Conservation (phyloP, 129 eudicot genomes). For the Flaveria bidentis region DNA sequence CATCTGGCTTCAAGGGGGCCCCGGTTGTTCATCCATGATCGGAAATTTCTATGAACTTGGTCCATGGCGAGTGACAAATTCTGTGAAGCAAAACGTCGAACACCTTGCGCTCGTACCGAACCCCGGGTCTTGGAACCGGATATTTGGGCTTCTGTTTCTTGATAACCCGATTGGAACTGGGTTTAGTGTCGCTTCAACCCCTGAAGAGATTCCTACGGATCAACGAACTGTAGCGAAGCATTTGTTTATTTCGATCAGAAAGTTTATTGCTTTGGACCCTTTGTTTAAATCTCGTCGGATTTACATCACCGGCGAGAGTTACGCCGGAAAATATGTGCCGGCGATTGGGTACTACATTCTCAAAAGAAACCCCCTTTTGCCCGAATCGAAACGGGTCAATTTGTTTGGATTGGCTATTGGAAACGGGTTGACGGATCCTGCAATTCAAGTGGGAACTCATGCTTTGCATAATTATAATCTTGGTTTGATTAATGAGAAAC, state of each 20-base stretch:
- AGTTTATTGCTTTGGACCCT: conserved; percentile 51
- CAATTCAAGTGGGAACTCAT: conserved; percentile 70
- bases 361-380: conserved; percentile 48
- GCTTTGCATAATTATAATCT: conserved; percentile 60
- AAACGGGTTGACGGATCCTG: conserved; percentile 79
- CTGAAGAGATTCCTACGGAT: conserved; percentile 66
- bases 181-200: conserved; percentile 68
- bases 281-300: conserved; percentile 59
- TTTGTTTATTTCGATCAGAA: conserved; percentile 53
- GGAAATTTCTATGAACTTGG: conserved; percentile 85
- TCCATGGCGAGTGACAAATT: conserved; percentile 61
- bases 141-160: conserved; percentile 73
- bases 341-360: conserved; percentile 70
- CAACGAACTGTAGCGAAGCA: conserved; percentile 67
- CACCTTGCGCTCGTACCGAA: conserved; percentile 49
- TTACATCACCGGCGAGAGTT: conserved; percentile 88
- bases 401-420: conserved; percentile 83
- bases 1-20: conserved; percentile 97
- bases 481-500: conserved; percentile 77
- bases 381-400: conserved; percentile 46
- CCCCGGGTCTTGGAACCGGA: conserved; percentile 77
- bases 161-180: conserved; percentile 92
- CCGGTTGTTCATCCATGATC: conserved; percentile 87
- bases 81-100: conserved; percentile 38
- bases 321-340: conserved; percentile 93